These are phyloP conservation scores for Tuber melanosporum DNA, from an alignment of 495 filamentous ascomycete species.

Conservation along the genomic window DNA sequence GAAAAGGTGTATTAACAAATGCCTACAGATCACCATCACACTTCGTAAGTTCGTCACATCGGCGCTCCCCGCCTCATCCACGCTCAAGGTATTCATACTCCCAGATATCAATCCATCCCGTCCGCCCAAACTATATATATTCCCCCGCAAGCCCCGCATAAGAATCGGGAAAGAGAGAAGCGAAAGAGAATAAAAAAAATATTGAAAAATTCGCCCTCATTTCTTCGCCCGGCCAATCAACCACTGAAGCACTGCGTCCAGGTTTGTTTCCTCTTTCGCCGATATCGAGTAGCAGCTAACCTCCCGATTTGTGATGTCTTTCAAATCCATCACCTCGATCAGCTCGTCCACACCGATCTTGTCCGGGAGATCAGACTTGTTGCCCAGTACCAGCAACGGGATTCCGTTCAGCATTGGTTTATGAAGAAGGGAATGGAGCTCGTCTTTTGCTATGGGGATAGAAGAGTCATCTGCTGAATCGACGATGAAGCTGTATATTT, in stretches of 20 bases:
- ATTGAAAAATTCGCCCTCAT: conserved; percentile 39
- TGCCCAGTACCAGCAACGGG: conserved; percentile 90
- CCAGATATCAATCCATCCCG: background rate
- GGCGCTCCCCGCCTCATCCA: background rate
- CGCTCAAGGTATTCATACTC: background rate
- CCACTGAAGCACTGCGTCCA: conserved; percentile 96
- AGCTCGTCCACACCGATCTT: conserved; percentile 88
- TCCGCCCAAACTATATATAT: background rate
- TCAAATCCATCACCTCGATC: conserved; percentile 87
- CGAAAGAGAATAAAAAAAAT: background rate
- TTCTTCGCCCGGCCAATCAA: conserved; percentile 78
- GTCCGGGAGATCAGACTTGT: conserved; percentile 87
- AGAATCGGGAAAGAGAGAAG: background rate
- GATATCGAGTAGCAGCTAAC: conserved; percentile 99
- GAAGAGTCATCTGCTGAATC: conserved; percentile 78
- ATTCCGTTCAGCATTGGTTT: conserved; percentile 83
- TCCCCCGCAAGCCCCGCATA: background rate
- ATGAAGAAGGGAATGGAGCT: conserved; percentile 79
- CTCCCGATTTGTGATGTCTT: conserved; percentile 81
- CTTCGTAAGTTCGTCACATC: conserved; percentile 3
- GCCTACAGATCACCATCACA: background rate
- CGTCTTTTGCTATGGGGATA: conserved; percentile 80
- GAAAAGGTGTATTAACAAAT: conserved; percentile 1
- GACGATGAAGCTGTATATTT: conserved; percentile 68
- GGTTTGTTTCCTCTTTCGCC: conserved; percentile 95